Percentiles rank a stretch among this genome's conserved stretches.
These are phyloP conservation scores for Flaveria ramosissima DNA, from an alignment of 129 eudicot genomes.

Conservation along the genomic window DNA sequence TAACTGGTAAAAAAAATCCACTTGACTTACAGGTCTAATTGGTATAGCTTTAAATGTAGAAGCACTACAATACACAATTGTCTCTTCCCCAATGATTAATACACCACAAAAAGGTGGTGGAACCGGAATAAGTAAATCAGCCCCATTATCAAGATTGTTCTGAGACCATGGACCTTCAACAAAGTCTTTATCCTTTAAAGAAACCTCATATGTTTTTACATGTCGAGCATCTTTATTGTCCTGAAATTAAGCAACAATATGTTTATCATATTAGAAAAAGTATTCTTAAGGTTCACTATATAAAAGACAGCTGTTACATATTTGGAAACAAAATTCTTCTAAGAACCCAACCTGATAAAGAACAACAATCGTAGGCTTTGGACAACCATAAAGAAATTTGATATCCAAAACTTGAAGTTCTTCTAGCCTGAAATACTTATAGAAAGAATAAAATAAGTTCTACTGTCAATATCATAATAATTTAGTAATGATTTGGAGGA, in stretches of 20 bases:
- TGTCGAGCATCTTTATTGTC: slow-evolving; percentile 98
- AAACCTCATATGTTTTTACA: slow-evolving; percentile 92
- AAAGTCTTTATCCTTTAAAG: slow-evolving; percentile 93
- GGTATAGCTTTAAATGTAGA: slow-evolving; percentile 93
- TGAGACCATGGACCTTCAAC: slow-evolving; percentile 97
- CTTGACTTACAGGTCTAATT: slow-evolving; percentile 82
- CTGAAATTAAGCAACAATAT: slow-evolving; percentile 43
- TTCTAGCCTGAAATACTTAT: slow-evolving; percentile 68
- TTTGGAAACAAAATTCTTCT: background rate
- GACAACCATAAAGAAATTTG: slow-evolving; percentile 91
- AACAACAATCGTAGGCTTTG: slow-evolving; percentile 93
- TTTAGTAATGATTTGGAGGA: background rate
- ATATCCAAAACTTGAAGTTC: slow-evolving; percentile 99
- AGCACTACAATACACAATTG: slow-evolving; percentile 95
- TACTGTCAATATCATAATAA: background rate
- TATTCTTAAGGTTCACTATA: background rate
- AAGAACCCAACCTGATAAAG: slow-evolving; percentile 79
- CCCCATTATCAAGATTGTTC: slow-evolving; percentile 97
- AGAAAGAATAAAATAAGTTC: slow-evolving; percentile 1
- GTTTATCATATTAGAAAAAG: background rate
- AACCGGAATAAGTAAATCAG: slow-evolving; percentile 91
- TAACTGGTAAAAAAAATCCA: slow-evolving; percentile 2
- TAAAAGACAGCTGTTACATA: background rate
- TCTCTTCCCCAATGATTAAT: slow-evolving; percentile 94
- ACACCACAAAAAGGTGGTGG: slow-evolving; percentile 99